phyloP scores from a whole-genome alignment of 1,284 basidiomycete species.

The Trametes versicolor region DNA sequence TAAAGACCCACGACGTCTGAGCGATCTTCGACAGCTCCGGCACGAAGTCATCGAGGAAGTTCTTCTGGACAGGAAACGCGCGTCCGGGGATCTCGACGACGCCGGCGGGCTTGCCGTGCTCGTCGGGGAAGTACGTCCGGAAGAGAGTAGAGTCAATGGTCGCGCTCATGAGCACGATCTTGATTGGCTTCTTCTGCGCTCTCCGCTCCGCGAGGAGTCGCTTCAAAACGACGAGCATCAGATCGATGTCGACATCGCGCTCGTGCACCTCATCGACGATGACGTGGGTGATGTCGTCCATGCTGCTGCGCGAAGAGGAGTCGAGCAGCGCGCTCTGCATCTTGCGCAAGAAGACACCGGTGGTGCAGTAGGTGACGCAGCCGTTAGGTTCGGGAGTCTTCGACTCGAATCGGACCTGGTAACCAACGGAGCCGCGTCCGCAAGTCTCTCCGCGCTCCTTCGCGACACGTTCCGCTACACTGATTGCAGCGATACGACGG shows the following conservation, averaged over 20 bases:
- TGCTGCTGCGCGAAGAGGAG: conserved; percentile 50
- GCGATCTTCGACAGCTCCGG: conserved; percentile 54
- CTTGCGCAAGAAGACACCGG: conserved; percentile 89
- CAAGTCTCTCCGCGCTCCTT: conserved; percentile 86
- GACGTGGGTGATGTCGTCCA: conserved; percentile 92
- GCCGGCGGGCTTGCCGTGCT: conserved; percentile 69
- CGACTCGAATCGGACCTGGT: conserved; percentile 93
- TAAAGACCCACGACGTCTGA: conserved; percentile 71
- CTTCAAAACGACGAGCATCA: conserved; percentile 92
- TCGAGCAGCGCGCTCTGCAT: conserved; percentile 82
- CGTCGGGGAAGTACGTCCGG: conserved; percentile 85
- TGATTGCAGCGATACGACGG: conserved; percentile 91
- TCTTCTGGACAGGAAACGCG: conserved; percentile 87
- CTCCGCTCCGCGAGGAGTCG: conserved; percentile 84
- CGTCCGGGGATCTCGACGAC: conserved; percentile 93
- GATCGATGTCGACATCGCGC: conserved; percentile 94
- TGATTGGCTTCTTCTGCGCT: conserved; percentile 80
- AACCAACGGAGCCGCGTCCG: conserved; percentile 83
- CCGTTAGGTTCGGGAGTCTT: conserved; percentile 87
- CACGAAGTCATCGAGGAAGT: conserved; percentile 87
- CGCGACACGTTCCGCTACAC: conserved; percentile 92
- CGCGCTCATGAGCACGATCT: conserved; percentile 95
- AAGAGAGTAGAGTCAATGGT: conserved; percentile 94
- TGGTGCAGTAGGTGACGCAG: conserved; percentile 93
- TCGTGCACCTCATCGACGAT: conserved; percentile 98